Base-by-base conservation (phyloP, 2,329 filamentous ascomycete genomes). In the Botryotinia calthae region DNA sequence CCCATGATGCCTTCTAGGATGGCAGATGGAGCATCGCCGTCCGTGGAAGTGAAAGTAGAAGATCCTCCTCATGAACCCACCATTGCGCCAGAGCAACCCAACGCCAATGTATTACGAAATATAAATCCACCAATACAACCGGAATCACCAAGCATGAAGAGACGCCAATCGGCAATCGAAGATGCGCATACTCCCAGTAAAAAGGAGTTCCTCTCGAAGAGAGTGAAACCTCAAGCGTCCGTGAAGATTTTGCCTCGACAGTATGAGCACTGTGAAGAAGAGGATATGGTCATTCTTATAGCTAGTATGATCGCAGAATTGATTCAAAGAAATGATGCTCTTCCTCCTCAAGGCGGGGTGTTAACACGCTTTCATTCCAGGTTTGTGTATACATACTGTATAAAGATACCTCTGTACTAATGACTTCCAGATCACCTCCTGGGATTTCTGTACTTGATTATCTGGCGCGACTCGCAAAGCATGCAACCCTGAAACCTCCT, bases 371-470 rank as follows among this genome's bases (percentile, higher is more conserved):
- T 99, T 82, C 96, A 99, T 82, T 98, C 94, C 62, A 91, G 95
- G 92, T 94, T 86, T 66, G 56, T 42, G 72, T 65, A 34, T 46
- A 7, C 48, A n/a, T 51, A 28, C 54, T 31, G 44, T 40, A 16
- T 40, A 25, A 7, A 42, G 16, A 12, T 51, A 2, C 44, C 20
- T 48, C 48, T 46, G 58, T 61, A 54, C 48, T 61, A 62, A 63
- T 59, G 66, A 40, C 40, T 25, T 56, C 58, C 68, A 75, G 75
- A 71, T 80, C 91, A 25, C 90, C 96, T 1, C 96, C 96, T 12
- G 95, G 93, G 70, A 99, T 99, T 74, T 97, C 94, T 40, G 95
- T 99, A 46, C 87, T 91, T 75, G 96, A 99, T 81, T 99, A 99
- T 81, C 87, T 99, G 51, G 93, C 96, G 79, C 91, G 96, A 75